Base-by-base conservation (phyloP, 2,329 filamentous ascomycete genomes). In the Fusarium pseudocircinatum region DNA sequence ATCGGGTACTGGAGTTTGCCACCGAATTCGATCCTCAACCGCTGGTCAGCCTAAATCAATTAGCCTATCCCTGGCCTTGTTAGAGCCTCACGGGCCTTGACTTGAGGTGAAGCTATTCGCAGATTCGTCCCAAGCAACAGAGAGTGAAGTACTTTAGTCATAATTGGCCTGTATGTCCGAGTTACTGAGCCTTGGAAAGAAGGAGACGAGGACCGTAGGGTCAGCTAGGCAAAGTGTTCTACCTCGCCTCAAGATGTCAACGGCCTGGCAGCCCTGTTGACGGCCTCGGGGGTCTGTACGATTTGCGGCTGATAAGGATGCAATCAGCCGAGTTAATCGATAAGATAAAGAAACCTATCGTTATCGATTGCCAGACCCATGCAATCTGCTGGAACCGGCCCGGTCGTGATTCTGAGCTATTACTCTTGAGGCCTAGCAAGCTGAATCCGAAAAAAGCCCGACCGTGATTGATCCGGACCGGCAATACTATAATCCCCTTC, bases 401-500 rank as follows among this genome's bases (percentile, higher is more conserved):
- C 24, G 50, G 34, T n/a, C 14, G 7, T 5, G 12, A 16, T 8
- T 6, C 28, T 0, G 26, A 53, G 34, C n/a, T n/a, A 53, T 7
- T 15, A 11, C 34, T 39, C 18, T 53, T n/a, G 4, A 18, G 34
- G 24, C 34, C 6, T 40, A 30, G 11, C 11, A 18, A 28, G 2
- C 50, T 40, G 24, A 54, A 18, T 54, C 50, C 50, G 50, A 54
- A 54, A 54, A 54, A 54, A 54, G 7, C 6, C 34, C 50, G 50
- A 40, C 15, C 3, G 2, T 40, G 7, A 22, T 14, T 4, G 6
- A 10, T 11, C 6, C 34, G 50, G 50, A n/a, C 50, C 50, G 50
- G 50, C 14, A 30, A 28, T 54, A 54, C 50, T 54, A 54, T 54
- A 54, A 54, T 40, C 50, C 50, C 24, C 20, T 54, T 54, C 34